Evolutionary conservation across 495 filamentous ascomycete genomes (phyloP).

Genomic region (Podospora sp.): DNA sequence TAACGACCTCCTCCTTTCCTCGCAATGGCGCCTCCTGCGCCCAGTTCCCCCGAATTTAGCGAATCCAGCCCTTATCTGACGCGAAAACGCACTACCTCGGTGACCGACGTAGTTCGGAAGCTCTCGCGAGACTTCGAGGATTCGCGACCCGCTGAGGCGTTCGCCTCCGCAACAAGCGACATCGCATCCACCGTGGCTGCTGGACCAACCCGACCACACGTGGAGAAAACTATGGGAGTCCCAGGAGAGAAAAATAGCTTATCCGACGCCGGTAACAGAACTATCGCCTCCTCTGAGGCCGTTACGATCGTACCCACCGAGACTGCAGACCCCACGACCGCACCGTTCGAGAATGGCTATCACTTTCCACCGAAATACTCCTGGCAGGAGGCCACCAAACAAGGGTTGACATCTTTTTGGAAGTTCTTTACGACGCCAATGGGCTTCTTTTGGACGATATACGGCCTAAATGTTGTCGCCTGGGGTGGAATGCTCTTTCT

Average conservation of each 20-base stretch:
- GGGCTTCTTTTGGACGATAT: slow-evolving; percentile 74
- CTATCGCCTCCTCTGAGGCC: slow-evolving; percentile 23
- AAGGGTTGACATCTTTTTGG: slow-evolving; percentile 60
- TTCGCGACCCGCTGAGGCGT: slow-evolving; percentile 52
- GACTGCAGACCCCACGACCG: slow-evolving; percentile 17
- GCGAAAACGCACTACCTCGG: slow-evolving; percentile 22
- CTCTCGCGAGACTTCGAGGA: slow-evolving; percentile 51
- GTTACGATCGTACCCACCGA: slow-evolving; percentile 16
- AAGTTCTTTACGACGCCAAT: slow-evolving; percentile 61
- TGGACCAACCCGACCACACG: not conserved
- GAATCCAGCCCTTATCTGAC: not conserved
- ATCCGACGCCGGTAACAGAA: not conserved
- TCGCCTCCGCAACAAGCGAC: slow-evolving; percentile 57
- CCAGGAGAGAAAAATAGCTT: not conserved
- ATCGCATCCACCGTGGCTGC: slow-evolving; percentile 32
- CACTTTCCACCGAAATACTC: slow-evolving; percentile 69
- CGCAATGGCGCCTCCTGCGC: slow-evolving; percentile 16
- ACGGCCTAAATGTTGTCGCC: slow-evolving; percentile 78
- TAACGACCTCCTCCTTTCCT: not conserved
- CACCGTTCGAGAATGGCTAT: slow-evolving; percentile 61
- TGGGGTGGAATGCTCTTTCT: slow-evolving; percentile 94
- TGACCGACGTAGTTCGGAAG: slow-evolving; percentile 39
- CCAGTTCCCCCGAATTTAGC: not conserved
- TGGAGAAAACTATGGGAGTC: slow-evolving; percentile 4
- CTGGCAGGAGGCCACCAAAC: slow-evolving; percentile 59